phyloP scores from a whole-genome alignment of 106 monocot species.

The Allium fistulosum region DNA sequence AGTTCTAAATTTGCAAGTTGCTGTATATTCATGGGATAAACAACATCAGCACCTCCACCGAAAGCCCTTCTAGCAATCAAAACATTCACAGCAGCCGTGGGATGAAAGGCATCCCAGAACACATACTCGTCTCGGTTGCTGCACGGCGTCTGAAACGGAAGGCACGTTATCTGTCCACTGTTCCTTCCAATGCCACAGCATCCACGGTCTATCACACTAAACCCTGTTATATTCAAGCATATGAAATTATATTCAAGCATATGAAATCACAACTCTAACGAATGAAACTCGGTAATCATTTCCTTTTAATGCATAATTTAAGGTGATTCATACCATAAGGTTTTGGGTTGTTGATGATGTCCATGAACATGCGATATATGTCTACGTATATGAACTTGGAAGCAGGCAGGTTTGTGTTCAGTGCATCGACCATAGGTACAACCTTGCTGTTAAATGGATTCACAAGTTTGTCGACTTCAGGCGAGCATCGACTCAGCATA shows the following conservation, averaged over 20 bases:
- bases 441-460: constrained; percentile 67
- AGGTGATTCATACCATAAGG: constrained; percentile 35
- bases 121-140: neutral
- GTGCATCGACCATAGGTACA: constrained; percentile 48
- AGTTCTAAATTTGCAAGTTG: constrained; percentile 47
- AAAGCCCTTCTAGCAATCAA: constrained; percentile 51
- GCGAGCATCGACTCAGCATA: constrained; percentile 30
- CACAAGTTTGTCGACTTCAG: constrained; percentile 54
- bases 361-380: constrained; percentile 54
- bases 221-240: constrained; percentile 32
- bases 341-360: constrained; percentile 40
- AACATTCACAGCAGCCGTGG: constrained; percentile 58
- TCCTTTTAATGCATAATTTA: no score
- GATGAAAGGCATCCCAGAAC: neutral
- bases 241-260: no score
- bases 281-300: no score
- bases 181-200: neutral
- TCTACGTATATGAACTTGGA: constrained; percentile 68
- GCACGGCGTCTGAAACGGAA: neutral
- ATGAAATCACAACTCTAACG: no score
- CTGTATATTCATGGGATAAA: constrained; percentile 65
- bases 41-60: constrained; percentile 22
- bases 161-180: neutral
- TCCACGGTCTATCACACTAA: constrained; percentile 29
- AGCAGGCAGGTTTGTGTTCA: constrained; percentile 60